Conservation (phyloP, 2,329 filamentous ascomycete genomes). For the Nemania serpens region DNA sequence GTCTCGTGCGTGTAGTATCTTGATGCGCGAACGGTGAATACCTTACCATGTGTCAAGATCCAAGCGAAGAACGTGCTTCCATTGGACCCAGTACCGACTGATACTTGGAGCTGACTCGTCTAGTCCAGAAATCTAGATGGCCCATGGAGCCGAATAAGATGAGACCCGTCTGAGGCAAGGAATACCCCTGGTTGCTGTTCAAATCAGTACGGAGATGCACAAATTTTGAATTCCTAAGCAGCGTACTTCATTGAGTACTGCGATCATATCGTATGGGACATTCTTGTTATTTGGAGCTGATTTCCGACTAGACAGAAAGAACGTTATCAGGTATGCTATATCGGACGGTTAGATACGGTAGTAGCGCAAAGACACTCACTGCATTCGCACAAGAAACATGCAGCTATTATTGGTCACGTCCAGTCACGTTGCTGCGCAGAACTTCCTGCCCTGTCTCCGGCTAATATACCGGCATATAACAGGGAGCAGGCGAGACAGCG, state of each 20-base stretch:
- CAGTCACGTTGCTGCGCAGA: neutral
- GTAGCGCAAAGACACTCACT: neutral
- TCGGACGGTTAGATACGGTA: neutral
- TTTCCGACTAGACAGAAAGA: neutral
- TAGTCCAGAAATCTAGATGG: neutral
- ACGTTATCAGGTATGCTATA: neutral
- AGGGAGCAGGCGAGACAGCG: neutral
- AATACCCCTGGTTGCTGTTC: neutral
- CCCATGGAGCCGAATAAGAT: constrained; percentile 8
- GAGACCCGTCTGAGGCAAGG: constrained; percentile 9
- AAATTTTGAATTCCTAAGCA: neutral
- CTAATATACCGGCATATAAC: constrained; percentile 1
- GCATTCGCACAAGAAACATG: neutral
- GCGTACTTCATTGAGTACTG: neutral
- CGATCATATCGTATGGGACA: too few relatives aligned
- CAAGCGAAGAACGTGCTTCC: neutral
- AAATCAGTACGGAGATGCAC: neutral
- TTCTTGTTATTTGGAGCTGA: neutral
- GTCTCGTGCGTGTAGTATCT: constrained; percentile 5
- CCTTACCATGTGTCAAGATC: neutral
- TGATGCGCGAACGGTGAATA: constrained; percentile 2
- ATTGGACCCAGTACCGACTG: neutral
- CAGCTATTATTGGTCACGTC: neutral
- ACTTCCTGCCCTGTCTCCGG: neutral
- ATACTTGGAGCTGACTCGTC: constrained; percentile 6